phyloP scores from a whole-genome alignment of 306 rosid genomes.

The Elaeagnus macrophylla region DNA sequence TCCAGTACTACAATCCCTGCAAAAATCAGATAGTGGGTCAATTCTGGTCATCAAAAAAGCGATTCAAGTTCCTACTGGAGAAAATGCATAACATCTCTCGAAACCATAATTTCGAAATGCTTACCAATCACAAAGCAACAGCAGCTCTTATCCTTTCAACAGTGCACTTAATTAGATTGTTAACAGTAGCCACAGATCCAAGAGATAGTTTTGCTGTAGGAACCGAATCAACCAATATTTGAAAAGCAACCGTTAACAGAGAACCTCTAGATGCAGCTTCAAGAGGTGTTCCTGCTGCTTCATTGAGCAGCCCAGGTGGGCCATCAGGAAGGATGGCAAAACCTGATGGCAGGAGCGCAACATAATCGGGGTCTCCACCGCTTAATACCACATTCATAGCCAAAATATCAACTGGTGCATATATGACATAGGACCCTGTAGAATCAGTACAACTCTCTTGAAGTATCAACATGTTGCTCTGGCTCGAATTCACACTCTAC shows the following conservation, averaged over 20 bases:
- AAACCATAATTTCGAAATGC: too few species aligned
- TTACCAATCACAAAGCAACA: conserved; percentile 38
- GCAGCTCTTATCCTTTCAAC: conserved; percentile 48
- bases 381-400: conserved; percentile 46
- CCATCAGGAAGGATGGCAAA: conserved; percentile 76
- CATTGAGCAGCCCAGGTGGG: conserved; percentile 3
- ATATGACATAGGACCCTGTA: conserved; percentile 50
- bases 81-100: neutral
- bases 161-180: conserved; percentile 42
- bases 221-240: conserved; percentile 51
- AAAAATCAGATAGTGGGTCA: too few species aligned
- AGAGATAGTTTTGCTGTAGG: conserved; percentile 46
- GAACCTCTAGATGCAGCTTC: conserved; percentile 48
- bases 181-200: conserved; percentile 43
- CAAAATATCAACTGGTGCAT: conserved; percentile 54
- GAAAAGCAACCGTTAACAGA: conserved; percentile 59
- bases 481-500: conserved; percentile 43
- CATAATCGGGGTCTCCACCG: conserved; percentile 61
- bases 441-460: conserved; percentile 61
- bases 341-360: conserved; percentile 66
- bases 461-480: conserved; percentile 59
- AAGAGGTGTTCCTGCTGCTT: conserved; percentile 28
- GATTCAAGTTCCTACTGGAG: neutral
- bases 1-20: neutral
- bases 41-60: neutral